Percentiles rank a stretch among this genome's conserved stretches.
Evolutionary conservation across 306 rosid species (phyloP).

Genomic region (Cajanus cajan): DNA sequence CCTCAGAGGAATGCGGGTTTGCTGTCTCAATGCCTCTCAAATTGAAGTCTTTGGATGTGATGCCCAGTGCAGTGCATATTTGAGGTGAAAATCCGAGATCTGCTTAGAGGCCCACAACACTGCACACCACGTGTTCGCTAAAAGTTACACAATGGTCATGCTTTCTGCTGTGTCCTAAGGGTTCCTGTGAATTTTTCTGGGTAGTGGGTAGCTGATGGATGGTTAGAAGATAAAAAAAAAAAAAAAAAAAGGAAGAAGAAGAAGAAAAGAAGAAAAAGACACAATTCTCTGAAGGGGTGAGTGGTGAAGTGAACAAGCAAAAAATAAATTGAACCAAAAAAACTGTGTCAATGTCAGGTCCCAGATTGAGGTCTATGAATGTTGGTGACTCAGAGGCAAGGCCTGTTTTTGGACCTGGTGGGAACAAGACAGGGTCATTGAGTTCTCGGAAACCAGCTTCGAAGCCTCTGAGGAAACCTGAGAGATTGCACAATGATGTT

Average conservation of each 20-base stretch:
- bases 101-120: constrained; percentile 20
- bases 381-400: constrained; percentile 65
- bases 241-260: too few species aligned
- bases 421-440: constrained; percentile 61
- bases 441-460: constrained; percentile 50
- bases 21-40: constrained; percentile 35
- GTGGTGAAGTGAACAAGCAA: not conserved
- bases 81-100: constrained; percentile 51
- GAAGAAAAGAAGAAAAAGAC: not conserved
- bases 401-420: constrained; percentile 65
- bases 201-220: constrained; percentile 22
- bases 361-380: constrained; percentile 74
- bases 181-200: constrained; percentile 31
- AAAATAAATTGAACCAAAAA: not conserved
- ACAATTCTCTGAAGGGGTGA: constrained; percentile 17
- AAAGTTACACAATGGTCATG: constrained; percentile 6
- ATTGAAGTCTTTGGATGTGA: constrained; percentile 33
- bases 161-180: constrained; percentile 27
- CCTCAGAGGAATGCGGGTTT: constrained; percentile 1
- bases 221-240: constrained; percentile 13
- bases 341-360: constrained; percentile 59
- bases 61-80: constrained; percentile 15
- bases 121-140: constrained; percentile 24
- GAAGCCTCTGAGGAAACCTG: constrained; percentile 59
- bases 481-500: constrained; percentile 44